These are phyloP conservation scores for Taphrina confusa DNA, from an alignment of 1,139 yeast species.

Conservation along the genomic window DNA sequence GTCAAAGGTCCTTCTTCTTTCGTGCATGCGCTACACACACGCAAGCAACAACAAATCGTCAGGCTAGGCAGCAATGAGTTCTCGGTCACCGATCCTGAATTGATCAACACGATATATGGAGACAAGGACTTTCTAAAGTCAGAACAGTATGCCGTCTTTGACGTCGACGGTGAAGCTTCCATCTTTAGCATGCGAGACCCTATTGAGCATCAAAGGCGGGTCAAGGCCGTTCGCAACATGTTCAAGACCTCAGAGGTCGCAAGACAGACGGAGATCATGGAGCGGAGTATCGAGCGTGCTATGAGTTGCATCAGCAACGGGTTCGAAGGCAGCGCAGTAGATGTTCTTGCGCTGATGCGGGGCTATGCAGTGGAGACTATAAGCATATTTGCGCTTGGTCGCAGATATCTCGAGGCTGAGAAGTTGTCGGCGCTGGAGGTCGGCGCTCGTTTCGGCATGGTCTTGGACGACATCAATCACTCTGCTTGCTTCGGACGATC, in stretches of 20 bases:
- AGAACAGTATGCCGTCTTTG: constrained; percentile 32
- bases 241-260: constrained; percentile 14
- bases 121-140: constrained; percentile 26
- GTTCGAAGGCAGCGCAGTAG: not conserved
- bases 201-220: constrained; percentile 12
- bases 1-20: constrained; percentile 28
- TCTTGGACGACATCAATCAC: constrained; percentile 19
- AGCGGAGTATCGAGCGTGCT: not conserved
- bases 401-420: not conserved
- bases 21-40: constrained; percentile 18
- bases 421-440: not conserved
- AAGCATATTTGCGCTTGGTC: constrained; percentile 13
- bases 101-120: constrained; percentile 20
- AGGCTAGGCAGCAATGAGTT: constrained; percentile 30
- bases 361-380: constrained; percentile 20
- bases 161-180: constrained; percentile 18
- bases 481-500: constrained; percentile 18
- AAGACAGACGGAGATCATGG: not conserved
- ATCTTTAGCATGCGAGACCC: constrained; percentile 33
- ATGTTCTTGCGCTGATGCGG: constrained; percentile 21
- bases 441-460: not conserved
- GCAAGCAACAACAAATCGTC: constrained; percentile 11
- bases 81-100: constrained; percentile 28
- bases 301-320: not conserved
- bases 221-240: constrained; percentile 23